Conservation (phyloP, 768 basidiomycete genomes). For the Suillus plorans region DNA sequence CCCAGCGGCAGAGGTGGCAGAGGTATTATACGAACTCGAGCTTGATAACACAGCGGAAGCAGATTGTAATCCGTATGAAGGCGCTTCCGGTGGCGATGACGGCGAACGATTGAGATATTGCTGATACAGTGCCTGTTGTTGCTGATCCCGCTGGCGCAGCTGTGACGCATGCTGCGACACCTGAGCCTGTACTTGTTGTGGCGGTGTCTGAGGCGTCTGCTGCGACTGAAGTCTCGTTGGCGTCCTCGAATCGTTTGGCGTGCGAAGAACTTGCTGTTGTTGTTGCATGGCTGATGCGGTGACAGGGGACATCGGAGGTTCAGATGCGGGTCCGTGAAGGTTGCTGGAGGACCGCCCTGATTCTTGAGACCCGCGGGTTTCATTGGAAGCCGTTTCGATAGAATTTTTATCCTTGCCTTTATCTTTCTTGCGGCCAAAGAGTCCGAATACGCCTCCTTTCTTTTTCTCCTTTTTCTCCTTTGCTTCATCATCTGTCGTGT, state of each 20-base stretch:
- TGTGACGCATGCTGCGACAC: constrained; percentile 64
- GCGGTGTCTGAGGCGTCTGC: constrained; percentile 29
- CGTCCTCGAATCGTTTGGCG: constrained; percentile 18
- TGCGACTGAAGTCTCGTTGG: constrained; percentile 22
- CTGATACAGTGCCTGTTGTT: constrained; percentile 84
- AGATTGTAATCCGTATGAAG: constrained; percentile 75
- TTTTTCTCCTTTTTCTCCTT: constrained; percentile 61
- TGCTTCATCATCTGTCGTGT: constrained; percentile 42
- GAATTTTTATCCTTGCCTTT: constrained; percentile 67
- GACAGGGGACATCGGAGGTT: constrained; percentile 48
- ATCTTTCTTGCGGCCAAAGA: constrained; percentile 79
- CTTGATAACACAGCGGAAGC: constrained; percentile 62
- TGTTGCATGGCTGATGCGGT: constrained; percentile 57
- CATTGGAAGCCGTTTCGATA: constrained; percentile 49
- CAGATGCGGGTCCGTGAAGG: constrained; percentile 27
- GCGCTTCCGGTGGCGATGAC: constrained; percentile 71
- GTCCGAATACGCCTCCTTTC: constrained; percentile 69
- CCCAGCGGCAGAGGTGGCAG: constrained; percentile 40
- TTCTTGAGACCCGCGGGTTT: constrained; percentile 58
- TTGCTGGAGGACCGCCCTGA: constrained; percentile 54
- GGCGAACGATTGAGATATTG: constrained; percentile 89
- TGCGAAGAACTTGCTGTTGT: constrained; percentile 44
- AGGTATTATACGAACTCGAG: constrained; percentile 41
- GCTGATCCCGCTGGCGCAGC: constrained; percentile 83
- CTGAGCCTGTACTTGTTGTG: constrained; percentile 33